Evolutionary conservation across 2,329 filamentous ascomycete genomes (phyloP).

Genomic region (Xylaria sp.): DNA sequence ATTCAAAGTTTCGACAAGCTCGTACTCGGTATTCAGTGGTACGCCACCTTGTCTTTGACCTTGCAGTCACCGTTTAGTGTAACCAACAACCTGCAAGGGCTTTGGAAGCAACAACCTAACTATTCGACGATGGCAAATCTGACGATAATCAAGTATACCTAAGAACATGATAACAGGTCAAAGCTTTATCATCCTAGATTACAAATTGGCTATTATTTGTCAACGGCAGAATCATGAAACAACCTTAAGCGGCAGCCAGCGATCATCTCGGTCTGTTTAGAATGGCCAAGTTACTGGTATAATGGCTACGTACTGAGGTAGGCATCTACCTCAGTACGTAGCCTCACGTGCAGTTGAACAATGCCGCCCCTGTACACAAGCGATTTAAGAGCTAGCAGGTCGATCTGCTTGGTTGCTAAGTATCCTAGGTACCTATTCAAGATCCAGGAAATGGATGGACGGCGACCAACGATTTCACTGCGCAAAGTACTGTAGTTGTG

Average conservation of each 20-base stretch:
- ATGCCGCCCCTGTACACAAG: constrained; percentile 13
- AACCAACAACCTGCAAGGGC: constrained; percentile 25
- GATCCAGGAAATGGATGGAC: constrained; percentile 7
- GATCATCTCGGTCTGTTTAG: too few species aligned
- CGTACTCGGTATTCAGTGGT: constrained; percentile 31
- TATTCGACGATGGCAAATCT: too few species aligned
- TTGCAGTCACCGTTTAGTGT: constrained; percentile 16
- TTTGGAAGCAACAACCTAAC: constrained; percentile 33
- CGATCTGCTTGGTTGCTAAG: constrained; percentile 14
- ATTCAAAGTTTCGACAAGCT: constrained; percentile 32
- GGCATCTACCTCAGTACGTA: too few species aligned
- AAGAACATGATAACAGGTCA: too few species aligned
- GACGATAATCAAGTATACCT: too few species aligned
- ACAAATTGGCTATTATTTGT: too few species aligned
- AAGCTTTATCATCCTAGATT: too few species aligned
- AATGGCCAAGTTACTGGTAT: too few species aligned
- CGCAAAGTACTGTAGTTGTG: constrained; percentile 17
- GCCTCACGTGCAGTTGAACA: constrained; percentile 15
- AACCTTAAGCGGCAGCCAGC: too few species aligned
- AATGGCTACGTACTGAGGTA: too few species aligned
- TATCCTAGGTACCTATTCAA: constrained; percentile 21
- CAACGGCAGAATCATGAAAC: too few species aligned
- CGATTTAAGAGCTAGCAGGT: constrained; percentile 6
- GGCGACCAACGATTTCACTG: constrained; percentile 18
- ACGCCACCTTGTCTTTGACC: constrained; percentile 10